phyloP scores from a whole-genome alignment of 176 grass and related monocot species.

The Olyra latifolia region DNA sequence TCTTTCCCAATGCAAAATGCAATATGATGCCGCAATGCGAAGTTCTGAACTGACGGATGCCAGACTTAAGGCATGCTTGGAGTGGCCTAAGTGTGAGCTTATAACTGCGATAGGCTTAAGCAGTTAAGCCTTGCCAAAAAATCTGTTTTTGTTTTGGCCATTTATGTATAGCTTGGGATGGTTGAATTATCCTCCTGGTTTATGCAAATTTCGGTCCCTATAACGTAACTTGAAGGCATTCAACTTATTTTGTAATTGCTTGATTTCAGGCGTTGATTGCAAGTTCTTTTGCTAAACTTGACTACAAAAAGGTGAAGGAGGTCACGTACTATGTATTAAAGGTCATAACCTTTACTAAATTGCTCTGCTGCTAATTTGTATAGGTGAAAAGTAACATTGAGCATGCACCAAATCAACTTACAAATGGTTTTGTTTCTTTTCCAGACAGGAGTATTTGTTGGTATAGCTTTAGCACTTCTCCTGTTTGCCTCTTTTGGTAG shows the following conservation, averaged over 20 bases:
- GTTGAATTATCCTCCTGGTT: not conserved
- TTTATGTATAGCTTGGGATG: not conserved
- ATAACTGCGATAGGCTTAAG: not conserved
- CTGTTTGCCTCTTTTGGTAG: conserved; percentile 66
- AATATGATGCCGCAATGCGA: not conserved
- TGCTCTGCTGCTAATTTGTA: conserved; percentile 18
- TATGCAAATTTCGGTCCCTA: not conserved
- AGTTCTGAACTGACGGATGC: conserved; percentile 1
- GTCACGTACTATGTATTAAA: conserved; percentile 56
- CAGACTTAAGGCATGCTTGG: not conserved
- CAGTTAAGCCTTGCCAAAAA: not conserved
- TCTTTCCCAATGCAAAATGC: conserved; percentile 8
- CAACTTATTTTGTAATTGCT: conserved; percentile 2
- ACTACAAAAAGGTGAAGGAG: conserved; percentile 64
- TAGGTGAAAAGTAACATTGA: not conserved
- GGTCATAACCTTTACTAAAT: conserved; percentile 33
- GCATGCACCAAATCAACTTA: conserved; percentile 25
- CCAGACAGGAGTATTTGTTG: conserved; percentile 60
- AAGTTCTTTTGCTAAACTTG: conserved; percentile 61
- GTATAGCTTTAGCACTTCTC: conserved; percentile 53
- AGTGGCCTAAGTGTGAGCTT: not conserved
- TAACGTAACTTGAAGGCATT: not conserved
- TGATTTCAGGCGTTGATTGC: conserved; percentile 64
- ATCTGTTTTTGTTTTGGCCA: not conserved
- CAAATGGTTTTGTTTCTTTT: conserved; percentile 26